Conservation (phyloP, 1,284 basidiomycete genomes). For the Ustilago shanxiensis region DNA sequence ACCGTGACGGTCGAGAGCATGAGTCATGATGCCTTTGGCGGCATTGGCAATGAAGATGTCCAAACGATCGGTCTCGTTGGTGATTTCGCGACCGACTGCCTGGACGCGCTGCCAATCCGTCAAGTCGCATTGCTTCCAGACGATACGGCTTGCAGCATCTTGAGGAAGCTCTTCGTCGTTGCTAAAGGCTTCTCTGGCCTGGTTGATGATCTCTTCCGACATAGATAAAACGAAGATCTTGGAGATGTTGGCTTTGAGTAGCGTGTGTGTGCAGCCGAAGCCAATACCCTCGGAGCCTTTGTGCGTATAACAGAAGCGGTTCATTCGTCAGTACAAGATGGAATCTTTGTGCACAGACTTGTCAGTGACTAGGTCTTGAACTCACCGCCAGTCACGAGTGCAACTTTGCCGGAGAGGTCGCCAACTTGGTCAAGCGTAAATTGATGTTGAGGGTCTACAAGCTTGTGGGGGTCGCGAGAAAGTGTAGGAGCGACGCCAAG, state of each 20-base stretch:
- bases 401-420: constrained; percentile 28
- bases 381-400: constrained; percentile 27
- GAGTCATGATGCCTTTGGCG: constrained; percentile 35
- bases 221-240: constrained; percentile 34
- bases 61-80: constrained; percentile 23
- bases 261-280: constrained; percentile 36
- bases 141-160: constrained; percentile 7
- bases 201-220: constrained; percentile 31
- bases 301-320: not conserved
- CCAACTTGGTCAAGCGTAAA: constrained; percentile 27
- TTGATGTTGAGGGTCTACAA: constrained; percentile 24
- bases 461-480: constrained; percentile 28
- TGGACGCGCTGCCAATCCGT: constrained; percentile 34
- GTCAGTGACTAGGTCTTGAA: not conserved
- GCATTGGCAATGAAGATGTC: constrained; percentile 39
- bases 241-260: constrained; percentile 30
- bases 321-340: not conserved
- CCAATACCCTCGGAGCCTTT: constrained; percentile 33
- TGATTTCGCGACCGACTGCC: constrained; percentile 30
- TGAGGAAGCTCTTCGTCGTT: constrained; percentile 26
- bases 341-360: not conserved
- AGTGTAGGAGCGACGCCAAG: constrained; percentile 31
- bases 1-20: constrained; percentile 29
- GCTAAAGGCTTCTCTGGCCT: constrained; percentile 25
- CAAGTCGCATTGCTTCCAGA: constrained; percentile 39